Evolutionary conservation across 192 early-diverging fungal species (phyloP).

Genomic region (Coemansia sp.): DNA sequence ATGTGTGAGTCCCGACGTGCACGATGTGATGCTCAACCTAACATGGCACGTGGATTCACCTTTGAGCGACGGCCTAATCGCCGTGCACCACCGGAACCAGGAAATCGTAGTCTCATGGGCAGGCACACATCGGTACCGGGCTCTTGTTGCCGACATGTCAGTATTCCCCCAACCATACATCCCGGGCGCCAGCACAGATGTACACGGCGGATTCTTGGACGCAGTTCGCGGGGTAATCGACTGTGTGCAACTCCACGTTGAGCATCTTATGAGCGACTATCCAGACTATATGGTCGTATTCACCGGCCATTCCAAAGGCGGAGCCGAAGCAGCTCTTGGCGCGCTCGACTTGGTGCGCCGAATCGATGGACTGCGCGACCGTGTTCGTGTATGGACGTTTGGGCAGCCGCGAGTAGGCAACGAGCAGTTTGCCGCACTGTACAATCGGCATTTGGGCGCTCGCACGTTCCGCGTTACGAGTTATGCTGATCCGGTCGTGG

Average conservation of each 20-base stretch:
- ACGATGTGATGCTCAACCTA: constrained; percentile 35
- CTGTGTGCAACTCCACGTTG: constrained; percentile 9
- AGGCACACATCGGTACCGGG: constrained; percentile 48
- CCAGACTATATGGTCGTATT: constrained; percentile 40
- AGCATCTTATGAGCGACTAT: constrained; percentile 22
- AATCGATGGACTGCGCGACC: constrained; percentile 16
- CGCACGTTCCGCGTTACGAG: constrained; percentile 44
- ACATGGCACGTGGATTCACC: constrained; percentile 44
- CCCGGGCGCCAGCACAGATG: constrained; percentile 19
- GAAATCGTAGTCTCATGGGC: constrained; percentile 50
- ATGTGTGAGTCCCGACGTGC: constrained; percentile 42
- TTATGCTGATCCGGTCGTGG: constrained; percentile 41
- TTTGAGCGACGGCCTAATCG: constrained; percentile 42
- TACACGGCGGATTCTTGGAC: constrained; percentile 42
- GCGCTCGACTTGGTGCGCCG: constrained; percentile 36
- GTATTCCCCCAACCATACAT: constrained; percentile 38
- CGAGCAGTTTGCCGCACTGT: constrained; percentile 29
- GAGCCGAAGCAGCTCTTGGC: constrained; percentile 40
- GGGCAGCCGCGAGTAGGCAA: constrained; percentile 46
- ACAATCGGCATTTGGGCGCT: constrained; percentile 30
- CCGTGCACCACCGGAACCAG: constrained; percentile 21
- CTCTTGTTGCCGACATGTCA: constrained; percentile 37
- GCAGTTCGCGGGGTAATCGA: constrained; percentile 18
- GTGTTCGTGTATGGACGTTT: constrained; percentile 46
- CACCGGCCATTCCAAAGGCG: constrained; percentile 52